Evolutionary conservation across 1,139 yeast species (phyloP).

Genomic region (Debaryomyces fabryi): DNA sequence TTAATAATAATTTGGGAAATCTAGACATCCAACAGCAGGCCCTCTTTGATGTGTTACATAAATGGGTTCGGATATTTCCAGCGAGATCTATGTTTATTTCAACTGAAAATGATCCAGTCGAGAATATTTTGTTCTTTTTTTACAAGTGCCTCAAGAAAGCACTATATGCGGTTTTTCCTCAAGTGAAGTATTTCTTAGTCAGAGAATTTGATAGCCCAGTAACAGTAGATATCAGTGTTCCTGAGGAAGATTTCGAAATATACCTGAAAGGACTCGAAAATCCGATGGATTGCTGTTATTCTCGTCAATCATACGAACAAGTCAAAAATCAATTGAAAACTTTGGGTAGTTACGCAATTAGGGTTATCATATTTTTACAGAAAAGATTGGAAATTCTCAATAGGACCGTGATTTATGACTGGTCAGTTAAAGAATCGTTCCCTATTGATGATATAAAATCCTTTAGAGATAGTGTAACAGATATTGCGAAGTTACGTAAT

Average conservation of each 20-base stretch:
- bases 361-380: slow-evolving; percentile 36
- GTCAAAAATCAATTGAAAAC: slow-evolving; percentile 25
- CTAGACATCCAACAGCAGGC: slow-evolving; percentile 37
- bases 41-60: slow-evolving; percentile 39
- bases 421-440: slow-evolving; percentile 24
- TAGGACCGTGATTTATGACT: slow-evolving; percentile 32
- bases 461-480: slow-evolving; percentile 32
- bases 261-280: slow-evolving; percentile 23
- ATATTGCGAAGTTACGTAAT: slow-evolving; percentile 28
- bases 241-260: slow-evolving; percentile 30
- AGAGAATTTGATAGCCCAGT: slow-evolving; percentile 49
- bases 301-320: slow-evolving; percentile 21
- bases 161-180: slow-evolving; percentile 43
- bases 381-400: slow-evolving; percentile 29
- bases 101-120: slow-evolving; percentile 31
- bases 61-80: slow-evolving; percentile 45
- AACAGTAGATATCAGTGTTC: slow-evolving; percentile 41
- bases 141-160: slow-evolving; percentile 40
- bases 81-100: slow-evolving; percentile 29
- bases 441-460: slow-evolving; percentile 34
- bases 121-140: slow-evolving; percentile 37
- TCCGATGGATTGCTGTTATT: slow-evolving; percentile 18
- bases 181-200: slow-evolving; percentile 43
- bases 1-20: slow-evolving; percentile 28
- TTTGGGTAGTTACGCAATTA: slow-evolving; percentile 35